Conservation (phyloP, 768 basidiomycete species). For the Hericium erinaceus region DNA sequence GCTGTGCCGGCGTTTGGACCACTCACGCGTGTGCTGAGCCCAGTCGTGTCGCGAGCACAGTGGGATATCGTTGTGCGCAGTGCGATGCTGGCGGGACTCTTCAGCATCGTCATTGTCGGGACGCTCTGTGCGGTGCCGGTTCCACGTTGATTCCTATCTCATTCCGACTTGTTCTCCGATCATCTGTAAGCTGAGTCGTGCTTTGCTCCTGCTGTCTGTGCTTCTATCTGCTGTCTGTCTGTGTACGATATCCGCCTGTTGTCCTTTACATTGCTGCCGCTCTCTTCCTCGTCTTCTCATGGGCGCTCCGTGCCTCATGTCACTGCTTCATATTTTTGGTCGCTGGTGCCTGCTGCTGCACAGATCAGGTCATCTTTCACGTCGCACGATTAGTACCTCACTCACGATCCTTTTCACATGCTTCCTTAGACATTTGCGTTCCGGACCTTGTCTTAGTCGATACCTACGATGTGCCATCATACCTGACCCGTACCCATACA, state of each 20-base stretch:
- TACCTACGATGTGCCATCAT: not conserved
- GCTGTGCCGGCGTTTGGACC: conserved; percentile 68
- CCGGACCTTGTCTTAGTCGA: not conserved
- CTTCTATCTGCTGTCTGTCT: not conserved
- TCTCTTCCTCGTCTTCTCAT: not conserved
- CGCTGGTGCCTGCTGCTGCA: too few species aligned
- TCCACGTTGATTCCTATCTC: not conserved
- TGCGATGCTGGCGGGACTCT: conserved; percentile 35
- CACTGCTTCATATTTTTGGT: too few species aligned
- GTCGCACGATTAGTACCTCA: too few species aligned
- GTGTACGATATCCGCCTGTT: not conserved
- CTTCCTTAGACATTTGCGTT: not conserved
- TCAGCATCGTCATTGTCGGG: conserved; percentile 22
- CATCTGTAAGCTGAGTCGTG: not conserved
- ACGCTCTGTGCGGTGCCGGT: conserved; percentile 27
- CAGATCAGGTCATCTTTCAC: too few species aligned
- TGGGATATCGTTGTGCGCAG: conserved; percentile 78
- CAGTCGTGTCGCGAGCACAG: conserved; percentile 67
- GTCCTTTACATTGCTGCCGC: not conserved
- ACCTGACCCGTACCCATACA: too few species aligned
- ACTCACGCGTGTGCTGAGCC: conserved; percentile 59
- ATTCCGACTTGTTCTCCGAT: not conserved
- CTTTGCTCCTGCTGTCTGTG: not conserved
- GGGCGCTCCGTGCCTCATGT: not conserved
- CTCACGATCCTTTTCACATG: not conserved